phyloP scores from a whole-genome alignment of 1,139 yeast species.

The Suhomyces yuchorum region DNA sequence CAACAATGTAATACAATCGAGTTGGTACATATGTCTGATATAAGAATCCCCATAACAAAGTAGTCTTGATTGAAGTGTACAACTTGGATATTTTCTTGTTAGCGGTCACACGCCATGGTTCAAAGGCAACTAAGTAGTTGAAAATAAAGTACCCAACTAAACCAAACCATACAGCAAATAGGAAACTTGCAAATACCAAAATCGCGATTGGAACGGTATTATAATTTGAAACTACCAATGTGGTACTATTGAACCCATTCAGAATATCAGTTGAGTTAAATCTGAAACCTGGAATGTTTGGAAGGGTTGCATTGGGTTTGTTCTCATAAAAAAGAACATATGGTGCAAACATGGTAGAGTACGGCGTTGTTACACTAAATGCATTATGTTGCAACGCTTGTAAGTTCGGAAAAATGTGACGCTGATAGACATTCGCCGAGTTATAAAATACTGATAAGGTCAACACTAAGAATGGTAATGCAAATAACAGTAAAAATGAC shows the following conservation, averaged over 20 bases:
- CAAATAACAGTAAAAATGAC: conserved; percentile 39
- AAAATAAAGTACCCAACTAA: conserved; percentile 35
- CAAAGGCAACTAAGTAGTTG: conserved; percentile 30
- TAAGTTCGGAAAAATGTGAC: conserved; percentile 21
- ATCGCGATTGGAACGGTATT: conserved; percentile 15
- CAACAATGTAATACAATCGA: conserved; percentile 38
- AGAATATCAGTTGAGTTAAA: conserved; percentile 1
- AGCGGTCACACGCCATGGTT: conserved; percentile 18
- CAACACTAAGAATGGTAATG: conserved; percentile 49
- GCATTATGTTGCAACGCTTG: conserved; percentile 25
- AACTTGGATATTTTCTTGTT: conserved; percentile 35
- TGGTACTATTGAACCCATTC: not conserved
- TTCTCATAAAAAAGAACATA: not conserved
- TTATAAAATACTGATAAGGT: conserved; percentile 41
- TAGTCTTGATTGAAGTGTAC: conserved; percentile 50
- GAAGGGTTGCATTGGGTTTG: not conserved
- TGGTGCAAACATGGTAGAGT: conserved; percentile 25
- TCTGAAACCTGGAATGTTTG: not conserved
- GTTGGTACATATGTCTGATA: conserved; percentile 50
- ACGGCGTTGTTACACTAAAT: conserved; percentile 31
- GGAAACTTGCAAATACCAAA: conserved; percentile 32
- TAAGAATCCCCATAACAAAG: conserved; percentile 49
- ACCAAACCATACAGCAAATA: conserved; percentile 38
- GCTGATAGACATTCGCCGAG: conserved; percentile 22
- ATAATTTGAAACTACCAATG: conserved; percentile 1